Evolutionary conservation across 1,284 basidiomycete genomes (phyloP).

Genomic region (Agaricales sp.): DNA sequence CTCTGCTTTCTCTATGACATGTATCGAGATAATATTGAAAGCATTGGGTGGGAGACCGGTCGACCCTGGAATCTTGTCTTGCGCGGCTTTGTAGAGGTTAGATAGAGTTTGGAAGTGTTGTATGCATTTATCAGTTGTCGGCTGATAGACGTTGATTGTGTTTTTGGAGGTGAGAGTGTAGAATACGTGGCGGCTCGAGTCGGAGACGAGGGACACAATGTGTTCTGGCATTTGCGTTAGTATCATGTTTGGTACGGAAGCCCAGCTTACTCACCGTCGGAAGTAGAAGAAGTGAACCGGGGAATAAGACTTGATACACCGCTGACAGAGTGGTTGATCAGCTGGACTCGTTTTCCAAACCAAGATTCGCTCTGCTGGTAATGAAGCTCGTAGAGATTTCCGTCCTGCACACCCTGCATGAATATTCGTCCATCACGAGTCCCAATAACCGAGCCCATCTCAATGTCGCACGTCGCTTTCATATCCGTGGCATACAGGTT

Average conservation of each 20-base stretch:
- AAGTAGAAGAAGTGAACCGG: constrained; percentile 38
- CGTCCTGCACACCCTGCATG: constrained; percentile 80
- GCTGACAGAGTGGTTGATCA: constrained; percentile 74
- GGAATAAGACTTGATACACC: constrained; percentile 69
- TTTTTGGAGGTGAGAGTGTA: constrained; percentile 68
- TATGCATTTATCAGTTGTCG: constrained; percentile 49
- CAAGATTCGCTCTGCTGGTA: constrained; percentile 90
- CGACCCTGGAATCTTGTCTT: constrained; percentile 67
- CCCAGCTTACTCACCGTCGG: background rate
- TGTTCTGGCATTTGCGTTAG: constrained; percentile 41
- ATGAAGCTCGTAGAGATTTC: constrained; percentile 86
- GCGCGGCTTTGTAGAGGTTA: constrained; percentile 58
- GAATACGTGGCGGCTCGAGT: constrained; percentile 55
- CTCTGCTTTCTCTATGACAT: constrained; percentile 52
- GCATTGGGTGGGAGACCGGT: constrained; percentile 58
- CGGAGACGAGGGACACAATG: constrained; percentile 56
- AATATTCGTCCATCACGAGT: constrained; percentile 85
- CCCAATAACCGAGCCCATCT: constrained; percentile 78
- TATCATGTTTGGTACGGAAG: background rate
- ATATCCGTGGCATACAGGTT: constrained; percentile 90
- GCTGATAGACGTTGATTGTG: constrained; percentile 58
- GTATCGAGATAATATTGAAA: constrained; percentile 56
- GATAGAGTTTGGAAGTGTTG: constrained; percentile 60
- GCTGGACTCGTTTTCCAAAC: constrained; percentile 80
- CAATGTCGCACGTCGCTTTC: constrained; percentile 65